Evolutionary conservation across 1,284 basidiomycete genomes (phyloP).

Genomic region (Earliella scabrosa): DNA sequence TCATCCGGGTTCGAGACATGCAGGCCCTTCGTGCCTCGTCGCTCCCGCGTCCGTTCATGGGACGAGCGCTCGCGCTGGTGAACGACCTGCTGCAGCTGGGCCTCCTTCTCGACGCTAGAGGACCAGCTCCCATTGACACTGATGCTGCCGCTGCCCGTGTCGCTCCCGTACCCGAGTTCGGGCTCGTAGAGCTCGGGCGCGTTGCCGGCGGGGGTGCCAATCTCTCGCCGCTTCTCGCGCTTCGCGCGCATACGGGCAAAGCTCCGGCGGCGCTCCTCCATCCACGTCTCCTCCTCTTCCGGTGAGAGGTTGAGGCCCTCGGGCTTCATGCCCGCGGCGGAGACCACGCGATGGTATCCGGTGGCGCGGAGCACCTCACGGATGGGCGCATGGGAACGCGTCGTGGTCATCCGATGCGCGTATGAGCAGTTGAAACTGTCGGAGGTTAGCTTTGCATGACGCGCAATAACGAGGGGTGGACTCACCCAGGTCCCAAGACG

Average conservation of each 20-base stretch:
- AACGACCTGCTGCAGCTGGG: background rate
- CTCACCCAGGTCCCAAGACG: conserved; percentile 78
- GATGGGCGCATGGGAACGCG: conserved; percentile 74
- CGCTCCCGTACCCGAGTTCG: conserved; percentile 25
- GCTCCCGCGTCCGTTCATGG: conserved; percentile 3
- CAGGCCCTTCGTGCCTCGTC: conserved; percentile 7
- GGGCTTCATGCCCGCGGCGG: conserved; percentile 7
- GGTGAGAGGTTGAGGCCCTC: conserved; percentile 13
- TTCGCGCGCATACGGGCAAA: conserved; percentile 29
- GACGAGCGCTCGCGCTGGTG: background rate
- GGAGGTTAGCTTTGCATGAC: too few species aligned
- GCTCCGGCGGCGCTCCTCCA: conserved; percentile 29
- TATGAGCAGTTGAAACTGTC: conserved; percentile 59
- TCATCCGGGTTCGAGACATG: conserved; percentile 21
- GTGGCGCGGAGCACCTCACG: conserved; percentile 66
- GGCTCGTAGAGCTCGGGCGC: conserved; percentile 17
- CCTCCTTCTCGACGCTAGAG: conserved; percentile 22
- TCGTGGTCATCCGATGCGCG: conserved; percentile 75
- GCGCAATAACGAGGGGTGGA: too few species aligned
- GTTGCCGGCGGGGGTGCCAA: background rate
- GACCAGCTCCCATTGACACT: conserved; percentile 26
- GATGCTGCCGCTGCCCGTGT: conserved; percentile 25
- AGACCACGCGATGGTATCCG: conserved; percentile 40
- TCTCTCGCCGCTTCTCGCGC: conserved; percentile 28
- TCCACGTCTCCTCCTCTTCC: conserved; percentile 33